Conservation (phyloP, 2,329 filamentous ascomycete species). For the Sarocladium brachiariae region DNA sequence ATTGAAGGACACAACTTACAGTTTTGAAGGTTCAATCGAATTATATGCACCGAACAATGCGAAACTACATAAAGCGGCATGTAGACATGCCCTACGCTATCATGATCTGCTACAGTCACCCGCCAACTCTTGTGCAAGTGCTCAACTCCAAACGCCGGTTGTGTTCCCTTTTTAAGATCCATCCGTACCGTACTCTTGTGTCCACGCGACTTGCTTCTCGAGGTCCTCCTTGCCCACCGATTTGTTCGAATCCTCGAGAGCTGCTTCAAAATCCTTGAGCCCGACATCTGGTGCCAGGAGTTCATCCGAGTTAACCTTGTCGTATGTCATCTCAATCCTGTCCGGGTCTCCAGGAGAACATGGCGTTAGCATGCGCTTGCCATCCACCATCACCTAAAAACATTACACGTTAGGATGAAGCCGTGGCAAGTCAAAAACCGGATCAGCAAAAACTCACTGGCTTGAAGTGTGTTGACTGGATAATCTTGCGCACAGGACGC, state of each 20-base stretch:
- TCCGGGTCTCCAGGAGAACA: conserved; percentile 87
- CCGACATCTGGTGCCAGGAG: conserved; percentile 80
- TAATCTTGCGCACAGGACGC: conserved; percentile 94
- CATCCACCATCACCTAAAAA: conserved; percentile 62
- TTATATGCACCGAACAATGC: too few relatives aligned
- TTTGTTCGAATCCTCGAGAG: conserved; percentile 79
- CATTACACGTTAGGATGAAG: neutral
- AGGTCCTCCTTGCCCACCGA: conserved; percentile 88
- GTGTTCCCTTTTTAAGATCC: conserved; percentile 43
- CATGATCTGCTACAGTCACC: conserved; percentile 7
- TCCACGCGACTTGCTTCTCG: conserved; percentile 83
- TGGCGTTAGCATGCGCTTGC: conserved; percentile 65
- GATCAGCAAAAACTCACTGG: conserved; percentile 55
- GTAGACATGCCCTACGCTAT: conserved; percentile 5
- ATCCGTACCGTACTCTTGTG: conserved; percentile 90
- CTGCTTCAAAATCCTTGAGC: conserved; percentile 89
- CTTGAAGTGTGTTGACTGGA: conserved; percentile 97
- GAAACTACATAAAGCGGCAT: neutral
- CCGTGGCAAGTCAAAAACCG: neutral
- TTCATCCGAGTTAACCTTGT: conserved; percentile 74
- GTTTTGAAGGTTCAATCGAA: too few relatives aligned
- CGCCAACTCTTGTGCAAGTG: conserved; percentile 1
- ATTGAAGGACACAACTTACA: too few relatives aligned
- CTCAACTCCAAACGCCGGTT: conserved; percentile 9
- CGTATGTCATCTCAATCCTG: conserved; percentile 90